These are phyloP conservation scores for Chaetothyriales sp. DNA, from an alignment of 2,329 filamentous ascomycete genomes.

Conservation along the genomic window DNA sequence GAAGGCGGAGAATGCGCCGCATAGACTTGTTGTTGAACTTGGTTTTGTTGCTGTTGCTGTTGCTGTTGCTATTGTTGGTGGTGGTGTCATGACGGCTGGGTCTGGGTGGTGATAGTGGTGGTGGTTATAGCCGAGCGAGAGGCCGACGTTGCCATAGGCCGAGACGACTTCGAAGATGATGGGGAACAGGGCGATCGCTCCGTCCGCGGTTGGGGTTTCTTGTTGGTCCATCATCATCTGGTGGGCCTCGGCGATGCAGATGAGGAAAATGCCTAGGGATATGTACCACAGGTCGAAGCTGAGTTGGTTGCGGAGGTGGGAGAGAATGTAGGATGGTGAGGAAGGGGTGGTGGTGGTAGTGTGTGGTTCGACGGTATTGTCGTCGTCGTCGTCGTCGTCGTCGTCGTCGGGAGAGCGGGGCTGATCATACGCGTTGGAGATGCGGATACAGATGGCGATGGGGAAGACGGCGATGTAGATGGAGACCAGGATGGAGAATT, in stretches of 20 bases:
- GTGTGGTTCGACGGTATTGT: neutral
- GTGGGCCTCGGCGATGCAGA: conserved; percentile 44
- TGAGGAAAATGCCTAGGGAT: conserved; percentile 43
- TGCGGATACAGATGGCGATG: conserved; percentile 84
- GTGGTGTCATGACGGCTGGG: conserved; percentile 28
- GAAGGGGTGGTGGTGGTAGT: conserved; percentile 21
- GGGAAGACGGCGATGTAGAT: conserved; percentile 99
- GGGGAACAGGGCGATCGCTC: conserved; percentile 45
- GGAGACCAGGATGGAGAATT: conserved; percentile 88
- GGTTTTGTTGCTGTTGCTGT: too few relatives aligned
- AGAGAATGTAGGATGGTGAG: conserved; percentile 34
- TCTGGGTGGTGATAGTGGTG: too few relatives aligned
- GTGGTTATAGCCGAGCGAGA: conserved; percentile 31
- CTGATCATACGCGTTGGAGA: conserved; percentile 59
- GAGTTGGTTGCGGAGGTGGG: conserved; percentile 49
- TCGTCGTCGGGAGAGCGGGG: conserved; percentile 28
- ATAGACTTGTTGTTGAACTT: too few relatives aligned
- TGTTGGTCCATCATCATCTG: conserved; percentile 33
- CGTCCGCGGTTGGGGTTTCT: conserved; percentile 35
- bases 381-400: conserved; percentile 4
- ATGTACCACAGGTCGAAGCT: conserved; percentile 55
- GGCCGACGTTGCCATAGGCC: conserved; percentile 30
- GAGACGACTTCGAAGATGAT: conserved; percentile 34
- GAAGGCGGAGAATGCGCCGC: conserved; percentile 32
- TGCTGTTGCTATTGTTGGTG: too few relatives aligned